phyloP scores from a whole-genome alignment of 139 green algal species.

The Gonium pectorale region DNA sequence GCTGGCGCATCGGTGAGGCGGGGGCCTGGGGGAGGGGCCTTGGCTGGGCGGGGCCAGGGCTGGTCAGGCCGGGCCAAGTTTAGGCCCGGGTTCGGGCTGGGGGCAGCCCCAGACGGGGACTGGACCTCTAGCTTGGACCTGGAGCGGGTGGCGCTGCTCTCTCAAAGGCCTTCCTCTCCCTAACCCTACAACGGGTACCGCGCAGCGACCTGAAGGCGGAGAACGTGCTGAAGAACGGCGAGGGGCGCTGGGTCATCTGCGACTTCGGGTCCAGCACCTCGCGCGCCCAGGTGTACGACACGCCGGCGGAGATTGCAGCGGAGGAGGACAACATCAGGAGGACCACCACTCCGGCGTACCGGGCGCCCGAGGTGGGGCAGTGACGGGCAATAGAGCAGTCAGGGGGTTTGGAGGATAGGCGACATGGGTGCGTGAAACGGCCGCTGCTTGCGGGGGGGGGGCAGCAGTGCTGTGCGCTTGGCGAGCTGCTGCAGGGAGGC shows the following conservation, averaged over 20 bases:
- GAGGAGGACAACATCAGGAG: conserved; percentile 89
- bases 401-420: too few relatives aligned
- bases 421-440: too few relatives aligned
- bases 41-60: background rate
- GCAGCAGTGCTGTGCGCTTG: too few relatives aligned
- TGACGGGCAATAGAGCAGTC: background rate
- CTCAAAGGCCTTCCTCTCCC: too few relatives aligned
- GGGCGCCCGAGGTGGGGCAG: conserved; percentile 86
- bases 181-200: background rate
- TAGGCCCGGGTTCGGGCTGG: too few relatives aligned
- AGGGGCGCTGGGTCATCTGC: conserved; percentile 87
- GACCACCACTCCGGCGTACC: conserved; percentile 94
- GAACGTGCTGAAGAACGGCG: conserved; percentile 87
- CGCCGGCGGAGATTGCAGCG: conserved; percentile 69
- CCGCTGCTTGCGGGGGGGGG: too few relatives aligned
- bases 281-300: conserved; percentile 65
- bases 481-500: too few relatives aligned
- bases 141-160: background rate
- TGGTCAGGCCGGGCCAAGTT: too few relatives aligned
- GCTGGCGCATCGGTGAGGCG: conserved; percentile 77
- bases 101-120: too few relatives aligned
- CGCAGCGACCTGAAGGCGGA: conserved; percentile 94
- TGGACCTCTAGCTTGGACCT: too few relatives aligned
- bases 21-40: background rate
- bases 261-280: conserved; percentile 92